Percentiles rank a stretch among this genome's conserved stretches.
These are phyloP conservation scores for Candida verbasci DNA, from an alignment of 805 yeast genomes.

Conservation along the genomic window DNA sequence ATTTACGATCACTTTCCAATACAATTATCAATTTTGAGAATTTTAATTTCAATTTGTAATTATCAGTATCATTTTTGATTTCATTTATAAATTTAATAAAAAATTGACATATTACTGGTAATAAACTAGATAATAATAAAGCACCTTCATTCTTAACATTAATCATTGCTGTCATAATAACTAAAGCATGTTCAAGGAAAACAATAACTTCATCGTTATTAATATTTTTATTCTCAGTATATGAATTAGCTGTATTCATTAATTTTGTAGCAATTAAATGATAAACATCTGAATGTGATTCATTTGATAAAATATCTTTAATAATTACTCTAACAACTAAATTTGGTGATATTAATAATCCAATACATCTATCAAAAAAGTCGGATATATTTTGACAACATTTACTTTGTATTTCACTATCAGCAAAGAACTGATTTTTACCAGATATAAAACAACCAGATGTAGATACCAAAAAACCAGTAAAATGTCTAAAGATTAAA, in stretches of 20 bases:
- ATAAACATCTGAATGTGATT: constrained; percentile 56
- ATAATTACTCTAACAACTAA: constrained; percentile 63
- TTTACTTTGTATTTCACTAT: constrained; percentile 21
- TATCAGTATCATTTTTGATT: constrained; percentile 21
- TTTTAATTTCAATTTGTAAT: constrained; percentile 38
- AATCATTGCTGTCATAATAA: constrained; percentile 40
- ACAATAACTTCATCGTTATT: constrained; percentile 26
- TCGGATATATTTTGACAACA: constrained; percentile 36
- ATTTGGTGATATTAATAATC: constrained; percentile 44
- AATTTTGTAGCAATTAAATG: constrained; percentile 45
- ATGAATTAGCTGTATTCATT: constrained; percentile 29
- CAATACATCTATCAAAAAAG: constrained; percentile 49
- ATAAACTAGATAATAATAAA: constrained; percentile 25
- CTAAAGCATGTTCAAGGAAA: constrained; percentile 47
- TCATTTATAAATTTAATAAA: constrained; percentile 24
- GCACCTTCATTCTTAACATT: constrained; percentile 31
- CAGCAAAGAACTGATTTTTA: constrained; percentile 17
- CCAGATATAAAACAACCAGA: constrained; percentile 54
- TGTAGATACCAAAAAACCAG: constrained; percentile 69
- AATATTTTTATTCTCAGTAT: constrained; percentile 20
- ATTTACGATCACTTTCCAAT: constrained; percentile 28
- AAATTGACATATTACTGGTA: constrained; percentile 26
- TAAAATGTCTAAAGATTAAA: constrained; percentile 56
- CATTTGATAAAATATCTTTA: constrained; percentile 65
- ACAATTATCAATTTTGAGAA: constrained; percentile 36